A percentile compares a stretch with the other conserved stretches of the same genome.
These are phyloP conservation scores for Glycyrrhiza uralensis DNA, from an alignment of 306 rosid genomes.

Conservation along the genomic window DNA sequence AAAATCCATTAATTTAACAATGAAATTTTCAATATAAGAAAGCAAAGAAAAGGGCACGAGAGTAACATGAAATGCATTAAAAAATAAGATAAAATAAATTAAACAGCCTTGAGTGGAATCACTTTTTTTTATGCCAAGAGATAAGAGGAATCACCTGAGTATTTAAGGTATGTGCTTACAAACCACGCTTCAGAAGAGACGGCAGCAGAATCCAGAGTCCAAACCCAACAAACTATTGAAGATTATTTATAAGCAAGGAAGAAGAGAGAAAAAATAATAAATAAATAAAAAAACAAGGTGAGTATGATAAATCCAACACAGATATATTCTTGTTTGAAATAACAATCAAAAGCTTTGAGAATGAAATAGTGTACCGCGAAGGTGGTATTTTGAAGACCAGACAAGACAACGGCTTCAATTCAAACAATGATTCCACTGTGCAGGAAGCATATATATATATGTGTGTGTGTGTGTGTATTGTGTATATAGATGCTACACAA, in stretches of 20 bases:
- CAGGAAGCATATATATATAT: too few species aligned
- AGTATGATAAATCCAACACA: neutral
- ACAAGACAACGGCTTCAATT: neutral
- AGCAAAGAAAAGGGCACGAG: neutral
- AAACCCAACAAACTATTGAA: neutral
- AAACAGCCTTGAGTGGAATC: neutral
- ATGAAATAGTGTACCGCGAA: conserved; percentile 5
- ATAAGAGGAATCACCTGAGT: conserved; percentile 5
- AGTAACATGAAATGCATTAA: neutral
- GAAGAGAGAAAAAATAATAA: neutral
- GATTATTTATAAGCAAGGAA: neutral
- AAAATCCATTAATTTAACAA: neutral
- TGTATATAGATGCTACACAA: too few species aligned
- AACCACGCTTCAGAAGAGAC: conserved; percentile 5
- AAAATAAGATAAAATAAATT: neutral
- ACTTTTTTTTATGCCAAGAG: conserved; percentile 1
- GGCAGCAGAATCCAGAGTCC: conserved; percentile 8
- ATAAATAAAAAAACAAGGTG: neutral
- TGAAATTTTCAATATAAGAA: neutral
- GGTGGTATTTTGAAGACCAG: neutral
- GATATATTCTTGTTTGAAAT: neutral
- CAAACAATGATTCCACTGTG: neutral
- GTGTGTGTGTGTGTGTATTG: too few species aligned
- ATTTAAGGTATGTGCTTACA: conserved; percentile 13
- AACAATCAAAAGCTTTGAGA: neutral